A percentile compares a stretch with the other conserved stretches of the same genome.
Evolutionary conservation across 495 filamentous ascomycete species (phyloP).

Genomic region (Podospora comata): DNA sequence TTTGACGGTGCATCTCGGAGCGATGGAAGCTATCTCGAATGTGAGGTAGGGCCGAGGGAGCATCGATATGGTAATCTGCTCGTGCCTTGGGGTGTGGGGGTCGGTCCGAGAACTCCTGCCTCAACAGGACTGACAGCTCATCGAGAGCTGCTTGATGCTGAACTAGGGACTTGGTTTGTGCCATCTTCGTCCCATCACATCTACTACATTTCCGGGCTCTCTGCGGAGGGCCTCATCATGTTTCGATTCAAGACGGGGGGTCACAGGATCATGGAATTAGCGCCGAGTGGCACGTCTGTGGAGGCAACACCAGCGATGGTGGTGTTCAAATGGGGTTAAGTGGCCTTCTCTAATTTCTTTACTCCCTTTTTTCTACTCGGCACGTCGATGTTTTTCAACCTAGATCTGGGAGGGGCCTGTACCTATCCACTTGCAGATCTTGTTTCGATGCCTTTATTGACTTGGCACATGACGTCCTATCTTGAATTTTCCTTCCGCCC

Average conservation of each 20-base stretch:
- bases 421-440: not conserved
- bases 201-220: not conserved
- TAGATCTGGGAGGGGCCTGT: not conserved
- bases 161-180: not conserved
- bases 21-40: not conserved
- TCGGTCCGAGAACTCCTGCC: not conserved
- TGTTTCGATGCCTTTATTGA: not conserved
- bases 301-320: not conserved
- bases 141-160: not conserved
- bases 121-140: not conserved
- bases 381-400: not conserved
- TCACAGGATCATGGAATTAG: not conserved
- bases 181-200: not conserved
- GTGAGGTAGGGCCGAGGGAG: not conserved
- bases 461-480: not conserved
- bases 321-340: not conserved
- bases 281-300: not conserved
- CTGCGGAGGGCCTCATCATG: not conserved
- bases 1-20: not conserved
- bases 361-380: not conserved
- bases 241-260: not conserved
- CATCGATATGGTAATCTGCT: not conserved
- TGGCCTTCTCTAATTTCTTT: not conserved
- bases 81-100: not conserved
- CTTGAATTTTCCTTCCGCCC: not conserved